Evolutionary conservation across 1,139 yeast genomes (phyloP).

Genomic region (Suhomyces kunorum): DNA sequence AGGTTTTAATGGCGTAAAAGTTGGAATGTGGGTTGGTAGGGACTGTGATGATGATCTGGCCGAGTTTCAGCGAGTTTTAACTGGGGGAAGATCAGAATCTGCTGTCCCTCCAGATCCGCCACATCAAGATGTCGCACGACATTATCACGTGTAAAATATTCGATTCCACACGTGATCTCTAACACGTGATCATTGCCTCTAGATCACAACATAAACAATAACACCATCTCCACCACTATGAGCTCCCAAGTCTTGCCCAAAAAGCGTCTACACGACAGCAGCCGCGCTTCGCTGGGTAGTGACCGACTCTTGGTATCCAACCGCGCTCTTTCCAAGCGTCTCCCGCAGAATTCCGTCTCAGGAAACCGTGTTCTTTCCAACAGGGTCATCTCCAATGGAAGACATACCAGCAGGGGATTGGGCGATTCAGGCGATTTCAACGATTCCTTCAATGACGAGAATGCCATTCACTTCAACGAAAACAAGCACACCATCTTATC

Average conservation of each 20-base stretch:
- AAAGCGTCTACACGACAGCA: conserved; percentile 13
- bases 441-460: conserved; percentile 37
- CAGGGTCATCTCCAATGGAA: conserved; percentile 19
- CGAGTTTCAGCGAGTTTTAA: too few species aligned
- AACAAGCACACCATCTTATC: conserved; percentile 48
- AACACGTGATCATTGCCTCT: background rate
- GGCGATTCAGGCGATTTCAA: conserved; percentile 13
- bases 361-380: conserved; percentile 16
- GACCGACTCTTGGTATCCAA: conserved; percentile 17
- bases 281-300: conserved; percentile 8
- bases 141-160: background rate
- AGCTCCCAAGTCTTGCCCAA: conserved; percentile 18
- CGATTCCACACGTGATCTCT: background rate
- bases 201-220: conserved; percentile 10
- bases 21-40: too few species aligned
- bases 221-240: conserved; percentile 9
- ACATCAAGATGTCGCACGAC: background rate
- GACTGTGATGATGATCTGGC: too few species aligned
- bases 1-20: background rate
- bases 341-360: conserved; percentile 4
- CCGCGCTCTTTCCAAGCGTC: conserved; percentile 16
- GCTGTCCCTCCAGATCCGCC: too few species aligned
- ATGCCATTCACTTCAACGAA: conserved; percentile 47
- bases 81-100: too few species aligned
- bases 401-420: conserved; percentile 22